Evolutionary conservation across 163 green algal species (phyloP).

Genomic region (Prototheca wickerhamii): DNA sequence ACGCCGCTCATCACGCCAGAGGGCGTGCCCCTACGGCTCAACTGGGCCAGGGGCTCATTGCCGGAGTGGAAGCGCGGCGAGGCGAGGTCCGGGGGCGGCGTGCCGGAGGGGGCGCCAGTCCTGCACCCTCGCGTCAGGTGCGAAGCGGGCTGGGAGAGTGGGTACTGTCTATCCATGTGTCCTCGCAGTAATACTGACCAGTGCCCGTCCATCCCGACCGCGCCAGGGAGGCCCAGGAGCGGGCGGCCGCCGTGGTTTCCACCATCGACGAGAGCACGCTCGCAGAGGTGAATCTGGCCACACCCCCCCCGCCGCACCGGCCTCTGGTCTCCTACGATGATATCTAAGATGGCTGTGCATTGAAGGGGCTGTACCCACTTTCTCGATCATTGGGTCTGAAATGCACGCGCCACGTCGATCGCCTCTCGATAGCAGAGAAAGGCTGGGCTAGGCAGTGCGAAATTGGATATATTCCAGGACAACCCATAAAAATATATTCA

Average conservation of each 20-base stretch:
- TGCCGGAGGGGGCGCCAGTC: neutral
- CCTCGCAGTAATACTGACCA: neutral
- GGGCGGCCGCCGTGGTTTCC: constrained; percentile 1
- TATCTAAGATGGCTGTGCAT: too few species aligned
- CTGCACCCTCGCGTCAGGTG: constrained; percentile 14
- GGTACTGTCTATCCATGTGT: neutral
- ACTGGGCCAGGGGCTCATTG: constrained; percentile 20
- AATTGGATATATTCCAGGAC: too few species aligned
- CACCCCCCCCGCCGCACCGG: constrained; percentile 18
- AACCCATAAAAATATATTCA: too few species aligned
- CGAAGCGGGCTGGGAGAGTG: neutral
- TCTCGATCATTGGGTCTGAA: too few species aligned
- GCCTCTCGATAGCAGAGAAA: too few species aligned
- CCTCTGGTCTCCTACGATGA: constrained; percentile 35
- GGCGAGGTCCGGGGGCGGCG: constrained; percentile 2
- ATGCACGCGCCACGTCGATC: too few species aligned
- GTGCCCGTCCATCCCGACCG: neutral
- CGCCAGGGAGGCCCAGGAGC: constrained; percentile 8
- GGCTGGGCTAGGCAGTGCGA: too few species aligned
- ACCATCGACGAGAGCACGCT: constrained; percentile 8
- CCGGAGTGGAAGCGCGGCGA: constrained; percentile 16
- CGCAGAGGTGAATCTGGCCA: constrained; percentile 12
- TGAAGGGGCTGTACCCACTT: too few species aligned
- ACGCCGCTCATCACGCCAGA: constrained; percentile 16
- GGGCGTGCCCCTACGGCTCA: constrained; percentile 14